Evolutionary conservation across 768 basidiomycete genomes (phyloP).

Genomic region (Pulveroboletus ravenelii): DNA sequence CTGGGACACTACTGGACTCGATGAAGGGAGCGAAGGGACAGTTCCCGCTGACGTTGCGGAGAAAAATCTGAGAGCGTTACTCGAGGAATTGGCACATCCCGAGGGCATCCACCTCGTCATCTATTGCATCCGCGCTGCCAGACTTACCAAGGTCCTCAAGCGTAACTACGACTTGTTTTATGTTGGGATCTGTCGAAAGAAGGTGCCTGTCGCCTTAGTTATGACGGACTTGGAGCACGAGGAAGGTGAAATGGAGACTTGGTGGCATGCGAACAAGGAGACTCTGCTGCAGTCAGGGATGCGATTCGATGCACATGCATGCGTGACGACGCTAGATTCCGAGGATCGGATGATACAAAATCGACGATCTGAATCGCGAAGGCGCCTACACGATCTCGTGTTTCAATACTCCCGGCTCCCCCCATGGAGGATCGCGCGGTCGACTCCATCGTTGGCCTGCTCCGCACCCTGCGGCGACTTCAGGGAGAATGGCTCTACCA

Average conservation of each 20-base stretch:
- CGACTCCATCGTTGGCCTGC: too few relatives aligned
- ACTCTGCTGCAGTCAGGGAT: constrained; percentile 25
- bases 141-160: constrained; percentile 3
- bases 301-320: constrained; percentile 17
- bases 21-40: constrained; percentile 5
- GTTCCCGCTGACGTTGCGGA: constrained; percentile 5
- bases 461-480: too few relatives aligned
- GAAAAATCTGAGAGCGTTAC: background rate
- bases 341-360: background rate
- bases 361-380: too few relatives aligned
- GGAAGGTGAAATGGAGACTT: constrained; percentile 16
- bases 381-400: too few relatives aligned
- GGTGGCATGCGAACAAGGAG: constrained; percentile 26
- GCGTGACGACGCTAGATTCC: background rate
- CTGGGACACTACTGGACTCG: constrained; percentile 8
- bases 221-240: constrained; percentile 34
- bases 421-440: too few relatives aligned
- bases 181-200: constrained; percentile 29
- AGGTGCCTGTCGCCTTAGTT: constrained; percentile 32
- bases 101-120: constrained; percentile 6
- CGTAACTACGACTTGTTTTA: constrained; percentile 33
- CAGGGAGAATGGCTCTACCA: too few relatives aligned
- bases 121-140: background rate
- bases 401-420: too few relatives aligned
- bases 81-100: background rate